phyloP scores from a whole-genome alignment of 177 flowering plant species.

The Tripterygium wilfordii region DNA sequence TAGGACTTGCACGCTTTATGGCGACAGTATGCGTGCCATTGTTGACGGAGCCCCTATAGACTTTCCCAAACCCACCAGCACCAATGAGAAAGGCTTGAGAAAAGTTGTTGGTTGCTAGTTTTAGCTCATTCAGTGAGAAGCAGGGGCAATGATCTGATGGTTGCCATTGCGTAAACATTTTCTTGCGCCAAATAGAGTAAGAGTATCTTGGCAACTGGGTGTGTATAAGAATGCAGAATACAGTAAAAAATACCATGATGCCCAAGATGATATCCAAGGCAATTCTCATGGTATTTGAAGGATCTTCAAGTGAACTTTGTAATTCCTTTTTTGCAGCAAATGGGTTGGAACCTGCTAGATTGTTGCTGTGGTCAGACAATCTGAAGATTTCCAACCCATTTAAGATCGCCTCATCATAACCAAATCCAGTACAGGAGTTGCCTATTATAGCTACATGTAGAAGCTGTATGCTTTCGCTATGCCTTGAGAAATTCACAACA shows the following conservation, averaged over 20 bases:
- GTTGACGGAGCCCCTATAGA: neutral
- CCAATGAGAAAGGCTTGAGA: neutral
- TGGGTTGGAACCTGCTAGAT: conserved; percentile 1
- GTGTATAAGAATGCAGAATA: no score
- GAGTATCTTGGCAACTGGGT: no score
- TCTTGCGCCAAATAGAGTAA: neutral
- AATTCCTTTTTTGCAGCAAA: neutral
- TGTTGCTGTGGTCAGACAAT: neutral
- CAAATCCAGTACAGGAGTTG: neutral
- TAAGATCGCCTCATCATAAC: neutral
- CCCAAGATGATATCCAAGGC: no score
- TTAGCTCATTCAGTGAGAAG: neutral
- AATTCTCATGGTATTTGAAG: no score
- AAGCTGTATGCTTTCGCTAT: neutral
- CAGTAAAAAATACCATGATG: no score
- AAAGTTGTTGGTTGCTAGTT: neutral
- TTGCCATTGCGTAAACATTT: neutral
- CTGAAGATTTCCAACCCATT: conserved; percentile 1
- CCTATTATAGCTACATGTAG: neutral
- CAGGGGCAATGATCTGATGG: neutral
- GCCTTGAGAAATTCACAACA: neutral
- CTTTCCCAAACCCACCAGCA: neutral
- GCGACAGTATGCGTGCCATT: neutral
- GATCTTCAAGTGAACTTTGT: no score
- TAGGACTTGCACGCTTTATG: neutral